These are phyloP conservation scores for Saitozyma sp. DNA, from an alignment of 768 basidiomycete species.

Conservation along the genomic window DNA sequence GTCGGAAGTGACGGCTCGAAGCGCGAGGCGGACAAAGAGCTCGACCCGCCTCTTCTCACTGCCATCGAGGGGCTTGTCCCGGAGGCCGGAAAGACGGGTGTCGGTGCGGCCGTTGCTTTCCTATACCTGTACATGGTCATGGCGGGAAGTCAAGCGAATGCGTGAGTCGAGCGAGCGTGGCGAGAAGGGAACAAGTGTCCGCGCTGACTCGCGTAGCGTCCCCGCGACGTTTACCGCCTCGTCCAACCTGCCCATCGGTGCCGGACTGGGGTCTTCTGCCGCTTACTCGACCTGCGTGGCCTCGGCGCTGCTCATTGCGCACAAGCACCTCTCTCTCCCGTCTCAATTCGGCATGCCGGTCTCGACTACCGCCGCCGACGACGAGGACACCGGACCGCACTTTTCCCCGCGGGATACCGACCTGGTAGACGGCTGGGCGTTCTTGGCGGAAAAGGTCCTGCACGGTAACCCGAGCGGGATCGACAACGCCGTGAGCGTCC, in stretches of 20 bases:
- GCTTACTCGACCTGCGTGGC: slow-evolving; percentile 88
- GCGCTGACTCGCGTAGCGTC: slow-evolving; percentile 57
- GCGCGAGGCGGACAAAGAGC: slow-evolving; percentile 56
- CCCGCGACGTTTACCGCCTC: slow-evolving; percentile 78
- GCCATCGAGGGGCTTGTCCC: slow-evolving; percentile 60
- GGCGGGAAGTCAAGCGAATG: slow-evolving; percentile 57
- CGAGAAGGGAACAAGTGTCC: not conserved
- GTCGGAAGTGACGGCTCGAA: slow-evolving; percentile 56
- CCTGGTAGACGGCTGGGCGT: slow-evolving; percentile 87
- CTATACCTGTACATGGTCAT: slow-evolving; percentile 90
- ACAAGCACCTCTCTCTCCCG: slow-evolving; percentile 61
- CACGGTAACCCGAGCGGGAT: slow-evolving; percentile 98
- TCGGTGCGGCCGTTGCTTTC: slow-evolving; percentile 68
- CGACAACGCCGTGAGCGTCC: slow-evolving; percentile 90
- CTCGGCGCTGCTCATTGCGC: slow-evolving; percentile 73
- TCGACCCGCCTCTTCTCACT: slow-evolving; percentile 73
- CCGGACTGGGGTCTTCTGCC: slow-evolving; percentile 95
- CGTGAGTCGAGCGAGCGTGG: slow-evolving; percentile 57
- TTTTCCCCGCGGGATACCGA: slow-evolving; percentile 67
- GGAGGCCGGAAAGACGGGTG: slow-evolving; percentile 42
- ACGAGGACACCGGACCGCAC: slow-evolving; percentile 53
- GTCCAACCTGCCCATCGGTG: slow-evolving; percentile 86
- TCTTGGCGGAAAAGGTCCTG: slow-evolving; percentile 89
- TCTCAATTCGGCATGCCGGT: not conserved
- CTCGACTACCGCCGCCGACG: slow-evolving; percentile 46